Evolutionary conservation across 805 yeast genomes (phyloP), one percentile per base, ranked within the genome.

Genomic region (Kodamaea nitidulidarum): DNA sequence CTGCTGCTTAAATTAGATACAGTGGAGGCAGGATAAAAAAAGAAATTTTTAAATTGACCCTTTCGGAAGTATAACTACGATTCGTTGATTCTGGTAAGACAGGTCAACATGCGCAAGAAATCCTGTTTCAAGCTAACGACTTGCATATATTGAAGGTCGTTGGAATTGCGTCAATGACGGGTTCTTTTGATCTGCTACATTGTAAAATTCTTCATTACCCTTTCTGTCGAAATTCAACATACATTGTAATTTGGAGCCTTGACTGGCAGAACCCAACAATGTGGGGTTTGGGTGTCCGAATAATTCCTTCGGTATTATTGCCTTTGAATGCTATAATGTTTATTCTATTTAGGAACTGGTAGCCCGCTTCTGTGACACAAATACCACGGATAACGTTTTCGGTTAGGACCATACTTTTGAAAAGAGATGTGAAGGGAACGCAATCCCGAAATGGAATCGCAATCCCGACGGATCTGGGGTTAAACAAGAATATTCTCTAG

Each of bases 391-490:
- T 21, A 9, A 25, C 27, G 12, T 5, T 17, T 16, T 16, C 12
- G 14, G 32, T 12, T 12, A 30, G 32, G n/a, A 14, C 5, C 11
- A 12, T 12, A 16, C 21, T 21, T n/a, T n/a, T 6, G 11, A 30
- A 9, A 21, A 30, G 32, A 30, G 32, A 21, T 30, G 20, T n/a
- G 16, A 7, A 30, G 32, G 32, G 11, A 30, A 6, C 12, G 4
- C 32, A 30, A 21, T 30, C 32, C 32, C 32, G 32, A 30, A 30
- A 30, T 30, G 32, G 32, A 8, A 30, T 16, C 11, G 4, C 6
- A 12, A 12, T 9, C 32, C 32, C 32, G 32, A 12, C 24, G n/a
- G n/a, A n/a, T n/a, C 24, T 21, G 24, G 9, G 7, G 24, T 7
- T 21, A 7, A 21, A 21, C 24, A 9, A 21, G 24, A 7, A 21